phyloP scores from a whole-genome alignment of 805 yeast species.

The Metschnikowia gelsemii region DNA sequence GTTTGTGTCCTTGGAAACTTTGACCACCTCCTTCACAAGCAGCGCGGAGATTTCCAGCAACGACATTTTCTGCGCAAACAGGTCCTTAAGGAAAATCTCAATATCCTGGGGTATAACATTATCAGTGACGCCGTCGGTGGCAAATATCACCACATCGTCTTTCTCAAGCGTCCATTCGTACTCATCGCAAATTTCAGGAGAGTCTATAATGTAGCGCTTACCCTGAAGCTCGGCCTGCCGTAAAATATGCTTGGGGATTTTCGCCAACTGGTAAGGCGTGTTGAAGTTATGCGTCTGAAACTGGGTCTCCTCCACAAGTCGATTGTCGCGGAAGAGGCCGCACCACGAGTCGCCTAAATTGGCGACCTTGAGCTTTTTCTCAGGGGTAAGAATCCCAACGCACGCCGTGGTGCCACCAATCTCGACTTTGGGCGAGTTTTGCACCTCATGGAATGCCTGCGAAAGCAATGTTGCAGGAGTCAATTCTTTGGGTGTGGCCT shows the following conservation, averaged over 20 bases:
- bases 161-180: slow-evolving; percentile 63
- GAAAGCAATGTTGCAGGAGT: too few species aligned
- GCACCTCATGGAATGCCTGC: slow-evolving; percentile 55
- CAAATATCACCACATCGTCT: slow-evolving; percentile 77
- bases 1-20: slow-evolving; percentile 66
- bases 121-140: slow-evolving; percentile 93
- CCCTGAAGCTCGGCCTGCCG: slow-evolving; percentile 54
- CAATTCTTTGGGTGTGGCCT: slow-evolving; percentile 42
- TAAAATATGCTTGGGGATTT: slow-evolving; percentile 65
- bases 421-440: slow-evolving; percentile 56
- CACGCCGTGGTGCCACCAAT: slow-evolving; percentile 96
- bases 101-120: slow-evolving; percentile 75
- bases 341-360: slow-evolving; percentile 96
- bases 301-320: slow-evolving; percentile 61
- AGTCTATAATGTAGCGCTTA: slow-evolving; percentile 65
- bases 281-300: slow-evolving; percentile 86
- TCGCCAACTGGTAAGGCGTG: slow-evolving; percentile 88
- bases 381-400: slow-evolving; percentile 64
- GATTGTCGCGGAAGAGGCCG: slow-evolving; percentile 70
- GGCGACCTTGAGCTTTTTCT: slow-evolving; percentile 60
- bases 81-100: slow-evolving; percentile 62
- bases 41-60: slow-evolving; percentile 49
- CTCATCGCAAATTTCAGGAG: slow-evolving; percentile 66
- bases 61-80: slow-evolving; percentile 30
- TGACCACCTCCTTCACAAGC: slow-evolving; percentile 66